Evolutionary conservation across 306 rosid genomes (phyloP), one percentile per base, ranked within the genome.

Genomic region (Spatholobus suberectus): DNA sequence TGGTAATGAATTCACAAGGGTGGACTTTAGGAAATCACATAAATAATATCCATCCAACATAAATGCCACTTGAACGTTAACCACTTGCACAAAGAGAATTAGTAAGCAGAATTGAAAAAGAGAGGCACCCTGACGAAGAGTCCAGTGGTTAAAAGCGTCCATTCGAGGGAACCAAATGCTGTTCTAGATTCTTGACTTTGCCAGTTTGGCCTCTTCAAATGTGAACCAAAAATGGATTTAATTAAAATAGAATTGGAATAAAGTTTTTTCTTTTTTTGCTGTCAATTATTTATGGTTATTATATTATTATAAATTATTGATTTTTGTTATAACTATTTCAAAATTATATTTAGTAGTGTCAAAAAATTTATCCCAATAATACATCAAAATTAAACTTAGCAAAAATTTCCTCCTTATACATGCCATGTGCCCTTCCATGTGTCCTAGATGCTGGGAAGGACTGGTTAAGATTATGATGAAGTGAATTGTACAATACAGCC

Each of bases 121-220:
- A 1, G 23, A 10, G 13, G 59, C 72, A n/a, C 71, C 32, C 32
- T 57, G 38, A 3, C 26, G n/a, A 23, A 61, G 27, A 61, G 59
- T 38, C 38, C 8, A 73, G 32, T 23, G 43, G 21, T 24, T 66
- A 34, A 63, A 26, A 27, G 11, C 46, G 55, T 70, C 69, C 10
- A 12, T 70, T 43, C 18, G 5, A 41, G 2, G 21, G 37, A 9
- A 38, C 47, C 68, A 57, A 54, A 55, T 80, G 14, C 83, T 70
- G 70, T 78, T 67, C 61, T 43, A 4, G 24, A 70, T 70, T 70
- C 21, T 79, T 54, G 70, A 79, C 70, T 69, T 26, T 27, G 18
- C 77, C n/a, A 72, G 1, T 71, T 46, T 46, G 13, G 14, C 76
- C 40, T 70, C 37, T 44, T 70, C 46, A 49, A 51, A 18, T 41